phyloP scores from a whole-genome alignment of 2,329 filamentous ascomycete genomes.

The Fusarium papillatum region DNA sequence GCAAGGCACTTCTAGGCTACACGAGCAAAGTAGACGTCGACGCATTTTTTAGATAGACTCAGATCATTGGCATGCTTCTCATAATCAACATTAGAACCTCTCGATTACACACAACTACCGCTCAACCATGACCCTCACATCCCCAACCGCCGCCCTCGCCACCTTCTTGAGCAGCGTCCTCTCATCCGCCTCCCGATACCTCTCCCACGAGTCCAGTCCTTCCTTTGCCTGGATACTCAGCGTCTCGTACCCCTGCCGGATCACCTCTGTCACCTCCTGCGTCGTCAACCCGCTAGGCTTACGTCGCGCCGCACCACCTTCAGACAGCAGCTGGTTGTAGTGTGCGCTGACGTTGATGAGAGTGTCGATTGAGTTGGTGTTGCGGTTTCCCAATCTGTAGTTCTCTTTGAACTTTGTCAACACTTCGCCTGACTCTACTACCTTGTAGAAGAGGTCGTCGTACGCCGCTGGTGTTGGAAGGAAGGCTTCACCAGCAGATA shows the following conservation, averaged over 20 bases:
- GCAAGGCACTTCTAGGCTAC: background rate
- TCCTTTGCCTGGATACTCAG: slow-evolving; percentile 92
- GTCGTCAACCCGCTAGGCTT: slow-evolving; percentile 81
- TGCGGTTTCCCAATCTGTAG: slow-evolving; percentile 72
- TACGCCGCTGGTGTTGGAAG: slow-evolving; percentile 89
- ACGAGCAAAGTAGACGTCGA: background rate
- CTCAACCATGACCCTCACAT: slow-evolving; percentile 67
- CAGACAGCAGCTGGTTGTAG: slow-evolving; percentile 86
- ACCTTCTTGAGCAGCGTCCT: slow-evolving; percentile 89
- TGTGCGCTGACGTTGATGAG: slow-evolving; percentile 87
- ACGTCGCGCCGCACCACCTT: slow-evolving; percentile 55
- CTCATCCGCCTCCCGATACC: slow-evolving; percentile 89
- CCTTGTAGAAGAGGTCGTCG: slow-evolving; percentile 98
- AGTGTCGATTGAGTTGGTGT: slow-evolving; percentile 83
- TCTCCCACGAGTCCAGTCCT: slow-evolving; percentile 87
- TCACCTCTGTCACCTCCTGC: slow-evolving; percentile 87
- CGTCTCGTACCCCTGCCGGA: slow-evolving; percentile 97
- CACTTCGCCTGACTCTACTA: slow-evolving; percentile 91
- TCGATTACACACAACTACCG: slow-evolving; percentile 34
- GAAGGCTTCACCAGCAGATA: slow-evolving; percentile 92
- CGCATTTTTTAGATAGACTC: background rate
- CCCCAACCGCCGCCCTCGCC: slow-evolving; percentile 80
- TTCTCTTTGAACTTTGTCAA: slow-evolving; percentile 85
- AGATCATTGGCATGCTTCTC: background rate
- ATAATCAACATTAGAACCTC: slow-evolving; percentile 13